Conservation (phyloP, 768 basidiomycete genomes). For the Amanita rubescens region DNA sequence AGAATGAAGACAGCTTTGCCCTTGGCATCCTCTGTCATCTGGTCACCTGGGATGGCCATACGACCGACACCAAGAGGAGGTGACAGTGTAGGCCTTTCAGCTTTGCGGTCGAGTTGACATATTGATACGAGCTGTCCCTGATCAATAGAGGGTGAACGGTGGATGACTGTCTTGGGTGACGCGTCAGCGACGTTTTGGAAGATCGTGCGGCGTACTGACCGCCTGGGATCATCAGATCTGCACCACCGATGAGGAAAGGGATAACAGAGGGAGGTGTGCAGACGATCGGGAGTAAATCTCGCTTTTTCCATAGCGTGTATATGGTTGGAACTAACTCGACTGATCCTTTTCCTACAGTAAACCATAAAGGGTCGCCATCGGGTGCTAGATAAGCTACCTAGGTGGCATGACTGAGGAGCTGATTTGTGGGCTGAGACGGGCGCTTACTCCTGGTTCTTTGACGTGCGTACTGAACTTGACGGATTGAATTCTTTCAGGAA, state of each 20-base stretch:
- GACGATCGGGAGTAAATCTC: conserved; percentile 60
- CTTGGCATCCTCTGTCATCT: conserved; percentile 40
- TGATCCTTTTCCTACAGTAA: conserved; percentile 59
- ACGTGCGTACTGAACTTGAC: conserved; percentile 62
- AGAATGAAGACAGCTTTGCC: conserved; percentile 72
- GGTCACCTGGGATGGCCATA: conserved; percentile 50
- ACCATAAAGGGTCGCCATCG: conserved; percentile 74
- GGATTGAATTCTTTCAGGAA: conserved; percentile 66
- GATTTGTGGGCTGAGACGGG: not conserved
- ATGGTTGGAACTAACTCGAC: conserved; percentile 73
- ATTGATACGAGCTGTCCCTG: conserved; percentile 58
- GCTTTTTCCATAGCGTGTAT: conserved; percentile 75
- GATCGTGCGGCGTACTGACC: conserved; percentile 36
- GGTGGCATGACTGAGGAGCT: not conserved
- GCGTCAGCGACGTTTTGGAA: conserved; percentile 6
- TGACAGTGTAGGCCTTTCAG: conserved; percentile 29
- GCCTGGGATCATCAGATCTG: conserved; percentile 86
- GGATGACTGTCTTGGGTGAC: conserved; percentile 47
- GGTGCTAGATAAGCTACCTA: conserved; percentile 59
- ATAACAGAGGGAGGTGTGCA: conserved; percentile 67
- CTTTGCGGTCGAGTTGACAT: conserved; percentile 35
- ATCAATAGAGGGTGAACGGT: conserved; percentile 34
- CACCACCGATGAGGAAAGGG: conserved; percentile 66
- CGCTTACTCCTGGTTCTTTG: conserved; percentile 54
- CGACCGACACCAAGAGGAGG: conserved; percentile 71